Base-by-base conservation (phyloP, 805 yeast genomes). In the Blastobotrys americana region DNA sequence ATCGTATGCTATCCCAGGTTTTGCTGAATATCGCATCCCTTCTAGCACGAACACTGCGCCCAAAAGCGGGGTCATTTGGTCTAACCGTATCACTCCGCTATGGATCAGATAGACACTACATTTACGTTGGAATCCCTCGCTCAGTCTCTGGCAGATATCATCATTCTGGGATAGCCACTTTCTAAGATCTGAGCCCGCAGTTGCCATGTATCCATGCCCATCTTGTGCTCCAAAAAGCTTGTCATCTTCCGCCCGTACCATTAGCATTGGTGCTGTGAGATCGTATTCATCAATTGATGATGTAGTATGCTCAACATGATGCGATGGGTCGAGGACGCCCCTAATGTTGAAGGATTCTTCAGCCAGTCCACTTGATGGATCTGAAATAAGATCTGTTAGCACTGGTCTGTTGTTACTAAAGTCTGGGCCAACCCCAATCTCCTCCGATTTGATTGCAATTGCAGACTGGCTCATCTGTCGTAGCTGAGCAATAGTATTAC, bases 101-200 rank as follows among this genome's bases (percentile, higher is more conserved):
- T 82, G 82, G 3, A 76, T 72, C 37, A 78, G 75, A 79, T 81
- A 78, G 54, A 72, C 74, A 53, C 75, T 80, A 2, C 82, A 76
- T 36, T 70, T 71, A 15, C 67, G 70, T 31, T 77, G 56, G 48
- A 77, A 78, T 21, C 71, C 70, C 45, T 68, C 65, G 0, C 76
- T 71, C 23, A 77, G 55, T 37, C 63, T 60, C 5, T 73, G 58
- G 50, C 78, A 74, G 4, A 76, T 55, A 6, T 53, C 49, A 47
- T 67, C 69, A 50, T 76, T 66, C 9, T 66, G 58, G 25, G 65
- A 60, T 51, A 71, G 76, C 58, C 76, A 76, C 39, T 61, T 56
- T 33, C 72, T 45, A 49, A 78, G 76, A 43, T 72, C 72, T 13
- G 67, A 64, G 49, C 74, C 61, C 3, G 68, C 61, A 22, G 58